A percentile compares a stretch with the other conserved stretches of the same genome.
phyloP scores from a whole-genome alignment of 176 grass and related monocot species.

The Metroxylon sagu region DNA sequence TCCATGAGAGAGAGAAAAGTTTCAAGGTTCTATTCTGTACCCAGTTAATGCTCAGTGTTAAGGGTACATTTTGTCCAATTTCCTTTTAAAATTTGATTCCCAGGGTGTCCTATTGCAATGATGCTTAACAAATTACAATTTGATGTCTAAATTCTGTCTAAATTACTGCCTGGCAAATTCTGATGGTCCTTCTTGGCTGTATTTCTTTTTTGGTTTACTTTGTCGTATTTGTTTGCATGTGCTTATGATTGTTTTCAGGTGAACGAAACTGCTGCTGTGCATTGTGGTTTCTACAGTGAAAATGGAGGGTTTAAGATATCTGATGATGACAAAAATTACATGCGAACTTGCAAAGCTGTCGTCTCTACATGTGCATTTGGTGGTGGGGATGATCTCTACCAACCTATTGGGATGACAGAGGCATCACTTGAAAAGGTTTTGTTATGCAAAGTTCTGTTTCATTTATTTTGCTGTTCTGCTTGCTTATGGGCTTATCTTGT shows the following conservation, averaged over 20 bases:
- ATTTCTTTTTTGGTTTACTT: no score
- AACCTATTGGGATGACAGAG: conserved; percentile 85
- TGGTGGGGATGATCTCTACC: conserved; percentile 90
- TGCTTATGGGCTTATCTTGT: conserved; percentile 5
- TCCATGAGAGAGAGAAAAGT: conserved; percentile 78
- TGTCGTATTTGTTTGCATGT: no score
- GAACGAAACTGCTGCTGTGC: conserved; percentile 41
- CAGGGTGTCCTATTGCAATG: no score
- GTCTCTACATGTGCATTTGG: conserved; percentile 96
- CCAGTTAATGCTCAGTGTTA: background rate
- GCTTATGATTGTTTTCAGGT: conserved; percentile 32
- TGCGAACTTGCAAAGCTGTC: conserved; percentile 56
- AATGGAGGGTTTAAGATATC: conserved; percentile 67
- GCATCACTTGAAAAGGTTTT: conserved; percentile 57
- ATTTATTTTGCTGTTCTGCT: conserved; percentile 1
- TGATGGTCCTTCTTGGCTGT: no score
- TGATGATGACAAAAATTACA: conserved; percentile 60
- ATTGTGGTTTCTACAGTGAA: conserved; percentile 88
- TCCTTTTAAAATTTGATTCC: no score
- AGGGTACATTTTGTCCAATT: no score
- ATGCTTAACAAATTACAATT: no score
- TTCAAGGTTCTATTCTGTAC: conserved; percentile 61
- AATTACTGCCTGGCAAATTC: no score
- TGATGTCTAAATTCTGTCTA: no score
- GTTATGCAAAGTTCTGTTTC: background rate